Evolutionary conservation across 75 land plant species (phyloP), one percentile per base, ranked within the genome.

Genomic region (Adiantum capillusveneris): DNA sequence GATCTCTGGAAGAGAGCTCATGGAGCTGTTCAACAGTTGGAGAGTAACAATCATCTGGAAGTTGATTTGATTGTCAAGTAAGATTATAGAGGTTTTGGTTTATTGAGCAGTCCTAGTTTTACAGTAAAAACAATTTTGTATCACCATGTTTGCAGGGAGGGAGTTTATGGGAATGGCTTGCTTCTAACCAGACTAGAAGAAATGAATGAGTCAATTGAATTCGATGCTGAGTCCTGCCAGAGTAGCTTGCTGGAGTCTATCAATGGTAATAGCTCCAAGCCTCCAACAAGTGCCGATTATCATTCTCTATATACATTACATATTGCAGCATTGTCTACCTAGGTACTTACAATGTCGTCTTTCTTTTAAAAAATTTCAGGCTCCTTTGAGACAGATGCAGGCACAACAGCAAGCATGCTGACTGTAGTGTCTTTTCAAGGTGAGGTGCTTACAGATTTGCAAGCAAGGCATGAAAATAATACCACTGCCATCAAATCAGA

Each of bases 1-100:
- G 44, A 64, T 44, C 77, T 73, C 36, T 89, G 96, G 98, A 69
- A 68, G 46, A 49, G 64, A 59, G 65, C 86, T 20, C 75, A 85
- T 46, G 71, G 64, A n/a, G 69, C 77, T 21, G 36, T 90, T 1
- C 77, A 70, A 45, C 25, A 63, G 52, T 74, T 86, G 18, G 80
- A 73, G 52, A 72, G 53, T 25, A 60, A 28, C 26, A 67, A 85
- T 63, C 36, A 72, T 25, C 61, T 77, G 56, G 72, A 72, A 17
- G 84, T 89, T 26, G 77, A 68, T 79, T 70, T 87, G 17, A 62
- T 72, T 36, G 65, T 82, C 42, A 76, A 69, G 94, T 88, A 67
- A 20, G 22, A 31, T 6, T 44, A 59, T 14, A 58, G 18, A 34
- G 17, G 6, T 21, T 46, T 46, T 6, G 17, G 50, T 2, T 18